Conservation (phyloP, 495 filamentous ascomycete species). For the Tuber magnatum region DNA sequence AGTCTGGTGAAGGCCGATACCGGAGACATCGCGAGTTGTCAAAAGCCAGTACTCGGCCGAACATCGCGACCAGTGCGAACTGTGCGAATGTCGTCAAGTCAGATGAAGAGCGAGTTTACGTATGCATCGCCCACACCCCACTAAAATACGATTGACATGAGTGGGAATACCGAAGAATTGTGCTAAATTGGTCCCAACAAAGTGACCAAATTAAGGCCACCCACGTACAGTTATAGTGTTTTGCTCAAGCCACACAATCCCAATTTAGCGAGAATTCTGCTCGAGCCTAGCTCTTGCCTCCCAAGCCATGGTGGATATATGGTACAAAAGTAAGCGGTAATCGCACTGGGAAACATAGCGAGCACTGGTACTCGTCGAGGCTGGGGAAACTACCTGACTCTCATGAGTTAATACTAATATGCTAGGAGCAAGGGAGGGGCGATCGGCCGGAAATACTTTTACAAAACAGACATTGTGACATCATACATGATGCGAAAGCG, state of each 20-base stretch:
- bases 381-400: background rate
- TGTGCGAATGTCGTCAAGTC: background rate
- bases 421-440: background rate
- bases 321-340: background rate
- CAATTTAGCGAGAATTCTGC: background rate
- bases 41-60: background rate
- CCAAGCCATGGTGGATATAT: background rate
- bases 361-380: background rate
- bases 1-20: background rate
- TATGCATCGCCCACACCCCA: background rate
- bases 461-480: background rate
- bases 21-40: background rate
- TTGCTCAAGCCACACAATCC: background rate
- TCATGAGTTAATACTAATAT: too few relatives aligned
- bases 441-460: background rate
- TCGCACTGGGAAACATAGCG: background rate
- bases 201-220: background rate
- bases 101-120: background rate
- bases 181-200: background rate
- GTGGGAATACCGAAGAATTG: background rate
- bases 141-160: background rate
- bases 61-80: background rate
- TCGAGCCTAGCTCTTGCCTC: background rate
- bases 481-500: background rate
- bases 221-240: background rate